A percentile compares a stretch with the other conserved stretches of the same genome.
Evolutionary conservation across 1,284 basidiomycete genomes (phyloP).

Genomic region (Mycena sp.): DNA sequence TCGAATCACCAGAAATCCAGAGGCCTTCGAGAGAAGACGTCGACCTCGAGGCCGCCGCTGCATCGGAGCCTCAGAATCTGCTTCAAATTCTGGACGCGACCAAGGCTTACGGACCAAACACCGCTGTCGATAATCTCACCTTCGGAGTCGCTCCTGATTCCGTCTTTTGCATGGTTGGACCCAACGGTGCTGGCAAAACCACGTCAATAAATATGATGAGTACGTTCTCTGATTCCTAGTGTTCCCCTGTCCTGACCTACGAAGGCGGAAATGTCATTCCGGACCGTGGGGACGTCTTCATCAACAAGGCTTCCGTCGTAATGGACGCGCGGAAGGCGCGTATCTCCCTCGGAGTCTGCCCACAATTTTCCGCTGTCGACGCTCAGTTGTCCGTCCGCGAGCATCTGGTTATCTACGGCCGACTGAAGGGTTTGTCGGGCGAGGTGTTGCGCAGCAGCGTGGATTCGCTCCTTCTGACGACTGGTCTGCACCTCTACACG

Average conservation of each 20-base stretch:
- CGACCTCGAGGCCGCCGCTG: conserved; percentile 59
- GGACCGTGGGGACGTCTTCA: conserved; percentile 71
- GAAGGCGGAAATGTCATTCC: conserved; percentile 69
- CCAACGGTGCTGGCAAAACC: conserved; percentile 86
- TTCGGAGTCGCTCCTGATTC: conserved; percentile 72
- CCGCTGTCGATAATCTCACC: conserved; percentile 77
- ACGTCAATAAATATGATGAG: conserved; percentile 82
- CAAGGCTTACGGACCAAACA: conserved; percentile 66
- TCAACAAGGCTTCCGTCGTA: conserved; percentile 71
- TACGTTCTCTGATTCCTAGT: conserved; percentile 43
- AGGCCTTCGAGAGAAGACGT: conserved; percentile 53
- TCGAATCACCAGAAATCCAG: conserved; percentile 3
- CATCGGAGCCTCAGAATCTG: conserved; percentile 60
- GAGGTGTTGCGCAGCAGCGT: conserved; percentile 65
- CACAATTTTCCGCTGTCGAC: conserved; percentile 86
- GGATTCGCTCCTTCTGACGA: conserved; percentile 64
- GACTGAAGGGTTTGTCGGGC: conserved; percentile 69
- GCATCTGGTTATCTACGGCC: conserved; percentile 74
- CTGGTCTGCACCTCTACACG: conserved; percentile 68
- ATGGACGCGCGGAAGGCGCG: conserved; percentile 66
- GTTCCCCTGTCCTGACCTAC: not conserved
- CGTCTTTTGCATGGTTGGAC: conserved; percentile 80
- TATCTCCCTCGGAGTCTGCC: conserved; percentile 79
- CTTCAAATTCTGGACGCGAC: conserved; percentile 72
- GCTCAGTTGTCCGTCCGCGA: conserved; percentile 79